Evolutionary conservation across 371 early-diverging fungal species (phyloP).

Genomic region (Vairimorpha apis): DNA sequence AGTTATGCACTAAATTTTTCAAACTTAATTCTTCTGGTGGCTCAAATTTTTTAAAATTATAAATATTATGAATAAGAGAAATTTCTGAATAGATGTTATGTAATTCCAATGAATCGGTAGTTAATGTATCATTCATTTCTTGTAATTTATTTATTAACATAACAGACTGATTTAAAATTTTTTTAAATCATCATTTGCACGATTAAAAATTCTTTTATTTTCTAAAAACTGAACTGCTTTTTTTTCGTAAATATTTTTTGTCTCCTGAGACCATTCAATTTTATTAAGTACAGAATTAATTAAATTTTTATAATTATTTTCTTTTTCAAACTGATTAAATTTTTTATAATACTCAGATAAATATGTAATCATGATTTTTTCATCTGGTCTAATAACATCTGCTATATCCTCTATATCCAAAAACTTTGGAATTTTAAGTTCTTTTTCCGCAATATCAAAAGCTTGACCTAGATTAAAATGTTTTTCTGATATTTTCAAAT

Average conservation of each 20-base stretch:
- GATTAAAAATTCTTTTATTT: constrained; percentile 13
- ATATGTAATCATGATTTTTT: constrained; percentile 90
- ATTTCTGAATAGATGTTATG: constrained; percentile 22
- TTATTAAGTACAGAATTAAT: constrained; percentile 17
- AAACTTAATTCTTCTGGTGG: constrained; percentile 45
- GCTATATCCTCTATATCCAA: constrained; percentile 88
- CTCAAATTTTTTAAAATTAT: constrained; percentile 32
- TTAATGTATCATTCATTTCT: not conserved
- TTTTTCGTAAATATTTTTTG: constrained; percentile 35
- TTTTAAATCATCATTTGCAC: constrained; percentile 14
- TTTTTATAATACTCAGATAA: constrained; percentile 77
- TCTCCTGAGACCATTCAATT: constrained; percentile 27
- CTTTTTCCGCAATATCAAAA: constrained; percentile 79
- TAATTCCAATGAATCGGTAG: constrained; percentile 17
- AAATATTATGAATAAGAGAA: constrained; percentile 24
- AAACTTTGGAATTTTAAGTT: constrained; percentile 75
- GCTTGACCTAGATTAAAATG: constrained; percentile 75
- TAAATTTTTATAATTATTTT: constrained; percentile 6
- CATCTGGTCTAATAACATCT: constrained; percentile 79
- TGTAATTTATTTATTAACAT: constrained; percentile 5
- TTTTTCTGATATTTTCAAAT: constrained; percentile 67
- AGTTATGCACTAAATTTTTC: no score
- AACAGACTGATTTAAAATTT: constrained; percentile 13
- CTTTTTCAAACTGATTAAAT: constrained; percentile 32
- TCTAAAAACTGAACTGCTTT: constrained; percentile 19